phyloP scores from a whole-genome alignment of 2,329 filamentous ascomycete genomes.

The Akanthomyces uredinophilus region DNA sequence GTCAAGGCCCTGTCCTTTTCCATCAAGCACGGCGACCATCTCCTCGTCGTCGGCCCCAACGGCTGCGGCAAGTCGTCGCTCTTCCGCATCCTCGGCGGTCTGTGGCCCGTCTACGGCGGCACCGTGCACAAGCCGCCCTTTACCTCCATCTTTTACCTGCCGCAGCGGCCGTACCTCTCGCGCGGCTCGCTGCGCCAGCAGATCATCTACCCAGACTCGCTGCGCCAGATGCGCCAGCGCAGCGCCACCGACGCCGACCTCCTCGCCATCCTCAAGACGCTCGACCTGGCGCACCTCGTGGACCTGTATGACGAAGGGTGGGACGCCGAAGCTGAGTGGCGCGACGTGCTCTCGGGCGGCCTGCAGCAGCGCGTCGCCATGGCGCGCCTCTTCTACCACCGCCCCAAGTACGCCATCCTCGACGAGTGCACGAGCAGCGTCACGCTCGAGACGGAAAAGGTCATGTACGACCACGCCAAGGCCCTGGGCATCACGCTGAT shows the following conservation, averaged over 20 bases:
- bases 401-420: conserved; percentile 87
- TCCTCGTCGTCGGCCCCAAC: conserved; percentile 93
- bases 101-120: conserved; percentile 97
- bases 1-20: conserved; percentile 81
- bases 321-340: conserved; percentile 95
- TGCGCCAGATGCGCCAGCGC: conserved; percentile 81
- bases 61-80: conserved; percentile 95
- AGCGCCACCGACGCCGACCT: conserved; percentile 79
- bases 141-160: conserved; percentile 95
- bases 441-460: conserved; percentile 88
- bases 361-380: conserved; percentile 95
- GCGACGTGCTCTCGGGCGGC: conserved; percentile 85
- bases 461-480: conserved; percentile 98
- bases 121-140: conserved; percentile 88
- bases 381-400: conserved; percentile 91
- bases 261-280: conserved; percentile 65
- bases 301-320: conserved; percentile 72
- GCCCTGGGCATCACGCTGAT: conserved; percentile 86
- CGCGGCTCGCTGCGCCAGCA: conserved; percentile 91
- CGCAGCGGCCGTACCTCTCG: conserved; percentile 89
- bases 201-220: conserved; percentile 89
- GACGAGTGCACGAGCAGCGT: conserved; percentile 95
- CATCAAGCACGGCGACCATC: conserved; percentile 79
- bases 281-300: conserved; percentile 80
- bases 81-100: conserved; percentile 90